phyloP scores from a whole-genome alignment of 352 stramenopile genomes.

The Phytophthora lateralis region DNA sequence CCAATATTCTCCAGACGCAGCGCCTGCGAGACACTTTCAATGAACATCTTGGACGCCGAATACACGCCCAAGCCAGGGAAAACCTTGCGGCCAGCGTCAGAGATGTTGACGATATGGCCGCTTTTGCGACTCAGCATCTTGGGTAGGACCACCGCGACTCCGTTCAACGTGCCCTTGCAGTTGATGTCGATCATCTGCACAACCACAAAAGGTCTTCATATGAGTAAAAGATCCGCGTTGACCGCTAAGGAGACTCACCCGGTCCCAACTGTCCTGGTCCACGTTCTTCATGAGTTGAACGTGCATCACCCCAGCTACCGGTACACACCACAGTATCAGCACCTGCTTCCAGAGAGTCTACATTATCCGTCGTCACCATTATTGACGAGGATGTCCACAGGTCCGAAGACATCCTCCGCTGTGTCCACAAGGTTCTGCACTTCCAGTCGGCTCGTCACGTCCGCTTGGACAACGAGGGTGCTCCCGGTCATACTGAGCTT shows the following conservation, averaged over 20 bases:
- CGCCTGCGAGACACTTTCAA: conserved; percentile 85
- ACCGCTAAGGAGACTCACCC: conserved; percentile 3
- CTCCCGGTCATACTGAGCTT: conserved; percentile 22
- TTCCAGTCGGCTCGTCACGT: conserved; percentile 66
- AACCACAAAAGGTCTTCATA: neutral
- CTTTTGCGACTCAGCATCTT: conserved; percentile 73
- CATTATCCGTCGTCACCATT: conserved; percentile 43
- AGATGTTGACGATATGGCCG: conserved; percentile 85
- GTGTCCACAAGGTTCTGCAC: conserved; percentile 52
- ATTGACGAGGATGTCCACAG: conserved; percentile 89
- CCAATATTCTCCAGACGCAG: conserved; percentile 82
- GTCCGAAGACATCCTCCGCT: conserved; percentile 59
- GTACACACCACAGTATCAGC: neutral
- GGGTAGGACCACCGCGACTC: conserved; percentile 67
- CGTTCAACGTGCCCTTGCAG: conserved; percentile 91
- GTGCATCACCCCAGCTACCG: conserved; percentile 90
- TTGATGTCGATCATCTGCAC: conserved; percentile 88
- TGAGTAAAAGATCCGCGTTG: neutral
- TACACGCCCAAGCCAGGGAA: conserved; percentile 84
- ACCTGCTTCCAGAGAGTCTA: neutral
- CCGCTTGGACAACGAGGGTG: conserved; percentile 48
- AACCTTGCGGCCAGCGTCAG: conserved; percentile 71
- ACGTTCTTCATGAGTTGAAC: conserved; percentile 89
- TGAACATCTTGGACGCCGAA: conserved; percentile 90
- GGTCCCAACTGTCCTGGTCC: conserved; percentile 89